phyloP scores from a whole-genome alignment of 1,139 yeast genomes.

The Suhomyces ambrosiae region DNA sequence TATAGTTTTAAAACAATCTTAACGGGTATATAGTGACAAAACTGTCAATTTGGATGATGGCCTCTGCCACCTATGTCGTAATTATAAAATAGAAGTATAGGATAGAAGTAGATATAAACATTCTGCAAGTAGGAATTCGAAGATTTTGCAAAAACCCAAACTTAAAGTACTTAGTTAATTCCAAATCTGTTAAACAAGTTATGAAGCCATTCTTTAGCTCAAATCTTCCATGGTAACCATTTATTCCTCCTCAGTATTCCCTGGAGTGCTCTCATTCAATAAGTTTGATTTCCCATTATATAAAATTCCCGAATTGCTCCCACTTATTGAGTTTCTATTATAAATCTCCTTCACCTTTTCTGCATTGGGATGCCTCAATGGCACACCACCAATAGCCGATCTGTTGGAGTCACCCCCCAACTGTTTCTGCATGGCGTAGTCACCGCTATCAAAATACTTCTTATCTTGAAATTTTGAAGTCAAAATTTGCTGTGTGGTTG shows the following conservation, averaged over 20 bases:
- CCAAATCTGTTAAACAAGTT: too few species aligned
- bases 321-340: slow-evolving; percentile 49
- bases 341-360: slow-evolving; percentile 52
- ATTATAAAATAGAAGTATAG: too few species aligned
- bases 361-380: slow-evolving; percentile 51
- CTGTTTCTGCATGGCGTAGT: slow-evolving; percentile 86
- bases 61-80: too few species aligned
- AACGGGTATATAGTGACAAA: too few species aligned
- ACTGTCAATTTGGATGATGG: too few species aligned
- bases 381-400: slow-evolving; percentile 34
- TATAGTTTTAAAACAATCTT: too few species aligned
- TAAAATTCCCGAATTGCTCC: slow-evolving; percentile 46
- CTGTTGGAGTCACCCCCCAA: slow-evolving; percentile 32
- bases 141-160: too few species aligned
- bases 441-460: slow-evolving; percentile 95
- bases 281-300: slow-evolving; percentile 50
- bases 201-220: too few species aligned
- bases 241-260: slow-evolving; percentile 21
- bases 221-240: too few species aligned
- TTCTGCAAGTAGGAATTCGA: too few species aligned
- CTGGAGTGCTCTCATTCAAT: slow-evolving; percentile 46
- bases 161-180: too few species aligned
- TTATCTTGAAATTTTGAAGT: slow-evolving; percentile 82
- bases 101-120: too few species aligned
- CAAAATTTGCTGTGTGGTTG: slow-evolving; percentile 80